Percentiles rank a stretch among this genome's conserved stretches.
Evolutionary conservation across 192 early-diverging fungal genomes (phyloP).

Genomic region (Funneliformis mosseae): DNA sequence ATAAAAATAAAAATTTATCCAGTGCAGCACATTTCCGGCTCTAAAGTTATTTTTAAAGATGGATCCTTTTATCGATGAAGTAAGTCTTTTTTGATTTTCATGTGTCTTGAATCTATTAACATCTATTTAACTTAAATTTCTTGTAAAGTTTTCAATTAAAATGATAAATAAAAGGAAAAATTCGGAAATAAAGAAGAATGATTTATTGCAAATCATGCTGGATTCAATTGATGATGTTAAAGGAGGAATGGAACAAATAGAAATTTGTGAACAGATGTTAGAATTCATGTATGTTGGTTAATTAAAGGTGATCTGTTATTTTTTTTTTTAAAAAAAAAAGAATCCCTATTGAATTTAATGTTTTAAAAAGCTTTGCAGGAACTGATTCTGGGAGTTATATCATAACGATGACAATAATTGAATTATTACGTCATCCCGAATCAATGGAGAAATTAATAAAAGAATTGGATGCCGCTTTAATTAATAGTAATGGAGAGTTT

Average conservation of each 20-base stretch:
- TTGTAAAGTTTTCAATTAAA: not conserved
- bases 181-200: constrained; percentile 16
- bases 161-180: constrained; percentile 7
- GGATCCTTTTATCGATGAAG: too few relatives aligned
- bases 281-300: constrained; percentile 17
- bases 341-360: not conserved
- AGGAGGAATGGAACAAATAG: constrained; percentile 33
- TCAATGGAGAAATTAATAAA: constrained; percentile 32
- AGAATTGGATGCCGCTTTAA: constrained; percentile 38
- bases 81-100: too few relatives aligned
- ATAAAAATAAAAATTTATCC: too few relatives aligned
- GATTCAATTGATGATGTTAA: constrained; percentile 29
- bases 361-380: constrained; percentile 40
- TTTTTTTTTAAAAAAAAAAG: not conserved
- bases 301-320: not conserved
- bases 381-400: constrained; percentile 39
- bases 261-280: constrained; percentile 33
- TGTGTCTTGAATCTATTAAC: not conserved
- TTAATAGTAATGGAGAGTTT: constrained; percentile 19
- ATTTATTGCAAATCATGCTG: constrained; percentile 45
- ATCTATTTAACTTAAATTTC: not conserved
- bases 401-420: constrained; percentile 37
- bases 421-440: constrained; percentile 36
- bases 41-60: not conserved
- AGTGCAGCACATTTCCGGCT: constrained; percentile 7